These are phyloP conservation scores for Cladorrhinum sp. DNA, from an alignment of 2,329 filamentous ascomycete genomes.

Conservation along the genomic window DNA sequence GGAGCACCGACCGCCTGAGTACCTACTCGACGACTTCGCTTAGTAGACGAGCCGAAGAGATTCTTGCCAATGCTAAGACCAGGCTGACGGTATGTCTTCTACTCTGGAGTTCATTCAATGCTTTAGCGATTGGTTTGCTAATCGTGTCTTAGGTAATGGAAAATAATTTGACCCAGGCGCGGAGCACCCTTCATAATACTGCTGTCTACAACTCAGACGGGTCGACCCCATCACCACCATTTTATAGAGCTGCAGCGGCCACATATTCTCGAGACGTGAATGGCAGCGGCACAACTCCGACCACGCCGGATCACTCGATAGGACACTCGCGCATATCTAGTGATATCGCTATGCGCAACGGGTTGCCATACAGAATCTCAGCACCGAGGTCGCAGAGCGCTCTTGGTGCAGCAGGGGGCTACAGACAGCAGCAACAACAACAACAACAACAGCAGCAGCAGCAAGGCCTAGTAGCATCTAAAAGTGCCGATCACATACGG, in stretches of 20 bases:
- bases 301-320: conserved; percentile 31
- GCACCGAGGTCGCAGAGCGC: conserved; percentile 63
- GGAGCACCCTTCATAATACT: conserved; percentile 60
- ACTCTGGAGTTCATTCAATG: neutral
- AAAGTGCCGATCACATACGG: conserved; percentile 42
- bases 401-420: conserved; percentile 56
- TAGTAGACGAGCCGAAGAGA: conserved; percentile 81
- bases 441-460: neutral
- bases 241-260: conserved; percentile 41
- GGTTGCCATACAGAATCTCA: conserved; percentile 40
- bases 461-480: conserved; percentile 39
- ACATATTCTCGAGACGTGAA: conserved; percentile 33
- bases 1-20: conserved; percentile 28
- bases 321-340: conserved; percentile 61
- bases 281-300: neutral
- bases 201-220: conserved; percentile 55
- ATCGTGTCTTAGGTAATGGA: conserved; percentile 72
- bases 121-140: conserved; percentile 2
- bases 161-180: conserved; percentile 77
- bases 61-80: conserved; percentile 88
- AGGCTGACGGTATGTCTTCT: conserved; percentile 70
- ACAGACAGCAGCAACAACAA: conserved; percentile 41
- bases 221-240: conserved; percentile 53
- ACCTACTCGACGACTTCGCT: conserved; percentile 70
- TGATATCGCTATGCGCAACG: conserved; percentile 53